phyloP scores from a whole-genome alignment of 441 rosid species.

The Erysimum cheiri region DNA sequence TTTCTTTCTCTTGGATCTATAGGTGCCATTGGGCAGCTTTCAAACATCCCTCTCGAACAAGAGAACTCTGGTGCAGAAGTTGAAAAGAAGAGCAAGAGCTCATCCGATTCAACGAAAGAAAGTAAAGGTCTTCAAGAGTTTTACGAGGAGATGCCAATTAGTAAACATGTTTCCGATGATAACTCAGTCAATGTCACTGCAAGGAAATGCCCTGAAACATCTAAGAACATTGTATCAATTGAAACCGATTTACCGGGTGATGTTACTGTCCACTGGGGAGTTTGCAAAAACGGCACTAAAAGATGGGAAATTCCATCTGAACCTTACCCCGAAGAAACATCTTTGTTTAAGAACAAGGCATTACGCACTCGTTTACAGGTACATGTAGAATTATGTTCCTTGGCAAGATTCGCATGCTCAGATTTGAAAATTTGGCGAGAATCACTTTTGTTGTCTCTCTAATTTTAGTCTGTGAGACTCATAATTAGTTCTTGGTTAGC shows the following conservation, averaged over 20 bases:
- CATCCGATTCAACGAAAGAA: conserved; percentile 49
- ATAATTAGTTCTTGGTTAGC: conserved; percentile 18
- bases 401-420: conserved; percentile 11
- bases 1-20: conserved; percentile 38
- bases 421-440: conserved; percentile 8
- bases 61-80: conserved; percentile 47
- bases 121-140: conserved; percentile 59
- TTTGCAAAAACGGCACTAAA: conserved; percentile 76
- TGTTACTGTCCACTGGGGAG: conserved; percentile 96
- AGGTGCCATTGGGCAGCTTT: conserved; percentile 67
- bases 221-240: conserved; percentile 61
- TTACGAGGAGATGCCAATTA: conserved; percentile 72
- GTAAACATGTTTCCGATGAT: conserved; percentile 54
- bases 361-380: conserved; percentile 85
- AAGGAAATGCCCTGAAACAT: conserved; percentile 67
- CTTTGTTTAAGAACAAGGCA: conserved; percentile 79
- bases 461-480: conserved; percentile 14
- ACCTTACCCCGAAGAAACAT: conserved; percentile 82
- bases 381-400: conserved; percentile 33
- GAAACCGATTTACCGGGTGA: conserved; percentile 89
- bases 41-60: conserved; percentile 57
- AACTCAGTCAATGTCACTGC: conserved; percentile 66
- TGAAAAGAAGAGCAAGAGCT: conserved; percentile 45
- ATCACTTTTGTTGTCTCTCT: conserved; percentile 18
- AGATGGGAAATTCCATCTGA: conserved; percentile 87